Conservation (phyloP, 805 yeast species). For the Metschnikowia picachoensis region DNA sequence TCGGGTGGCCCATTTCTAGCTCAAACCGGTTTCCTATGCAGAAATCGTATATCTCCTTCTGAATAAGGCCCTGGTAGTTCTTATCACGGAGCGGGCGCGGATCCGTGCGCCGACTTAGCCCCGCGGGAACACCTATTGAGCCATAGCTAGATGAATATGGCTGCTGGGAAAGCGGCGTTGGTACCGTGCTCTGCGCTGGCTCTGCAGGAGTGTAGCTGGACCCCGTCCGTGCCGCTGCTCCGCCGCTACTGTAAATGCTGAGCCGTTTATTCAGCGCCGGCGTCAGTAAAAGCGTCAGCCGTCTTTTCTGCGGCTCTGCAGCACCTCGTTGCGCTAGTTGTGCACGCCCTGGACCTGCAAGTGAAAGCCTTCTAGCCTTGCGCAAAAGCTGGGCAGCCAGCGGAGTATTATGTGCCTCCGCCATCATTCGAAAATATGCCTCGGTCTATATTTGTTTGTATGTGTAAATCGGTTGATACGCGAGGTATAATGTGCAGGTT, state of each 20-base stretch:
- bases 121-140: not conserved
- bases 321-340: constrained; percentile 15
- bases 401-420: constrained; percentile 14
- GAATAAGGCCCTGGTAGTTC: constrained; percentile 60
- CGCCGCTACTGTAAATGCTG: constrained; percentile 10
- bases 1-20: constrained; percentile 65
- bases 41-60: constrained; percentile 64
- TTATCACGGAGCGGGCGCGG: constrained; percentile 77
- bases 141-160: constrained; percentile 1
- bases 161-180: constrained; percentile 11
- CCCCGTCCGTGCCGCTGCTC: not conserved
- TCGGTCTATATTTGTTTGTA: not conserved
- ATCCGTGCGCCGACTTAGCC: constrained; percentile 34
- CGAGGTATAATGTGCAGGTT: not conserved
- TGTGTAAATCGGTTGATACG: not conserved
- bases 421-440: constrained; percentile 1
- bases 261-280: constrained; percentile 30
- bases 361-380: constrained; percentile 16
- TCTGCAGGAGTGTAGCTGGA: not conserved
- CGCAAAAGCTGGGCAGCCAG: constrained; percentile 14
- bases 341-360: constrained; percentile 19
- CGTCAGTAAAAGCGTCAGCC: constrained; percentile 29
- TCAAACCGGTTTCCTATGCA: constrained; percentile 64
- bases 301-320: constrained; percentile 23
- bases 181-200: not conserved